Evolutionary conservation across 2,329 filamentous ascomycete genomes (phyloP), one percentile per base, ranked within the genome.

Genomic region (Didymella arachidicola): DNA sequence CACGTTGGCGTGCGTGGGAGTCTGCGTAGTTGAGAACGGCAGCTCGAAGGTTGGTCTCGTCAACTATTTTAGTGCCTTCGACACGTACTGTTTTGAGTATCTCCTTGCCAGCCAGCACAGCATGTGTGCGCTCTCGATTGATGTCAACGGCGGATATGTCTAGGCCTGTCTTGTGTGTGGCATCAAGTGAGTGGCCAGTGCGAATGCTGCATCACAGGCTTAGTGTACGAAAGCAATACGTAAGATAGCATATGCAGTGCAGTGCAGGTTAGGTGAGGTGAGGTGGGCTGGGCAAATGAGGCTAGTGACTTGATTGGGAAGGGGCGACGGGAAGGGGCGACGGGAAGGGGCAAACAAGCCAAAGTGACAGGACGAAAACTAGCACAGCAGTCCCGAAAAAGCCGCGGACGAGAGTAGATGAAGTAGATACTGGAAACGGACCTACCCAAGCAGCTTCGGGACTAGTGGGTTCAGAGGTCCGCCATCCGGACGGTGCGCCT

Each of bases 71-170:
- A 60, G 82, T 80, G 56, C 84, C 82, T 43, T 83, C 79, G 53
- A 89, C 82, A 50, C 82, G 82, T 61, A 89, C 82, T 2, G 86
- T 89, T 74, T 88, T 88, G 67, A 89, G 82, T 56, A 89, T 88
- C 65, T 89, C 86, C 63, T 85, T 85, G 51, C 87, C 87, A 41
- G 85, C 87, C 64, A 89, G 81, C 53, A 89, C 80, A 52, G 86
- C 87, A 79, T 88, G 86, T 59, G 85, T 88, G 57, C 83, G 80
- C 55, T 83, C 80, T 39, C 86, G 84, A 60, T 87, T 89, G 74
- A 87, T 84, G 72, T 88, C 86, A 51, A 89, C 78, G 36, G 87
- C 84, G 42, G 83, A 78, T 67, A 89, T 88, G 61, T 86, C 83
- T 52, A 89, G 82, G 44, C 86, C 86, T n/a, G 87, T 89, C 66